Percentiles rank a stretch among this genome's conserved stretches.
Conservation (phyloP, 768 basidiomycete species). For the Lactarius akahatsu region DNA sequence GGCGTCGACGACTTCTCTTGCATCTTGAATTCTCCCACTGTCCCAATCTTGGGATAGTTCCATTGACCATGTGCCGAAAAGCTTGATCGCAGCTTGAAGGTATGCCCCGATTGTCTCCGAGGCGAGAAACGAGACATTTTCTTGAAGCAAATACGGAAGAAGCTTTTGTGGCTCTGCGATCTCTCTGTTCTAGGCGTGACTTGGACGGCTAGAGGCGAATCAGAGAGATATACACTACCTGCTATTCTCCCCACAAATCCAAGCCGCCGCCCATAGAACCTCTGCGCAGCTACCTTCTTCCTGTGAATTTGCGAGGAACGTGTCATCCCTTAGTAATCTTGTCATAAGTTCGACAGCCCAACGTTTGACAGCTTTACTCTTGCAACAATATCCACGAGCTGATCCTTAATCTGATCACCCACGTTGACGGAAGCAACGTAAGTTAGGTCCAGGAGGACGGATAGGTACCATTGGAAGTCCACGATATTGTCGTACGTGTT, state of each 20-base stretch:
- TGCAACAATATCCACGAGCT: conserved; percentile 83
- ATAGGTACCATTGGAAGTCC: conserved; percentile 98
- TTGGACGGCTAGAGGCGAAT: neutral
- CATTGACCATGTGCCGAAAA: conserved; percentile 84
- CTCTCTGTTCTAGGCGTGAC: conserved; percentile 48
- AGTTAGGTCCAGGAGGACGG: conserved; percentile 87
- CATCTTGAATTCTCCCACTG: conserved; percentile 62
- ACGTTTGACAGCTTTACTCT: conserved; percentile 71
- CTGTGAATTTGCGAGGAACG: conserved; percentile 61
- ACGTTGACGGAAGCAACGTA: conserved; percentile 82
- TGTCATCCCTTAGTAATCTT: conserved; percentile 75
- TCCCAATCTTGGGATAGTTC: conserved; percentile 78
- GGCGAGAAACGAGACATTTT: conserved; percentile 52
- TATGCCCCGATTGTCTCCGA: conserved; percentile 74
- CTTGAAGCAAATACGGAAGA: conserved; percentile 65
- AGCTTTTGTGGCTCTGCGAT: conserved; percentile 76
- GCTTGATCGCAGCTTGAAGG: conserved; percentile 79
- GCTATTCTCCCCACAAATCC: conserved; percentile 95
- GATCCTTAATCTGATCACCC: conserved; percentile 74
- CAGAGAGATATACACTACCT: conserved; percentile 44
- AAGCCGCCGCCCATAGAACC: conserved; percentile 91
- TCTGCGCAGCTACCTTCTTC: conserved; percentile 79
- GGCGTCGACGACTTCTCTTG: conserved; percentile 61
- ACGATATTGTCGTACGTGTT: conserved; percentile 82
- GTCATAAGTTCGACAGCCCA: conserved; percentile 86